Base-by-base conservation (phyloP, 371 early-diverging fungal species). In the Mucor lusitanicus region DNA sequence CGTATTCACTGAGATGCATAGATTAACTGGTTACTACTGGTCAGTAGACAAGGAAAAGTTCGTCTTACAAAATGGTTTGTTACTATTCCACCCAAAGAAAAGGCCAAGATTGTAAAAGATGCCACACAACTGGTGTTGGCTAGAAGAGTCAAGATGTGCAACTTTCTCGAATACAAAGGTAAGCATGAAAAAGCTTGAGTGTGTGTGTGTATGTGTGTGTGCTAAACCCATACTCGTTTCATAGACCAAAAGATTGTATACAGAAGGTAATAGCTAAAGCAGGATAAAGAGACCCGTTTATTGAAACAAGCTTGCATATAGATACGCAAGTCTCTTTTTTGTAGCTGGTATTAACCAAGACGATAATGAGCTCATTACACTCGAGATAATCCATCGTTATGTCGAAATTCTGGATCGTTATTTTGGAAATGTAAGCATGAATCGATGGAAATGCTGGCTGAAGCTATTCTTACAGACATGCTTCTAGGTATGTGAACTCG, bases 101-200 rank as follows among this genome's bases (percentile, higher is more conserved):
- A 97, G 78, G 76, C 88, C 53, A 97, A 97, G 78, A 95, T 94
- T 69, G 90, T 97, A 56, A 97, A 96, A 77, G 97, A 99, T 64
- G 95, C 97, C 33, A 92, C 93, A 42, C 92, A 93, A 61, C 86
- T 94, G 21, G 97, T 98, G 1, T 85, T 99, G 13, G 84, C 94
- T 53, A 81, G 99, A 73, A 84, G 92, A 74, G 87, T 96, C 13
- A 97, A 96, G 78, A 95, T 97, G 94, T 98, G 98, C 81, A 99
- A 99, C 72, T 97, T 99, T 69, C 78, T 99, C 63, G 98, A 98
- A 81, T 97, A 95, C 76, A 95, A 95, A 86, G 95, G 94, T 93
- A 76, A 65, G 32, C 9, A n/a, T 4, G 25, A 2, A 32, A 17
- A 23, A 1, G 2, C n/a, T 21, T 27, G 15, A 2, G 12, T 5